Evolutionary conservation across 441 rosid genomes (phyloP), one percentile per base, ranked within the genome.

Genomic region (Gossypium davidsonii): DNA sequence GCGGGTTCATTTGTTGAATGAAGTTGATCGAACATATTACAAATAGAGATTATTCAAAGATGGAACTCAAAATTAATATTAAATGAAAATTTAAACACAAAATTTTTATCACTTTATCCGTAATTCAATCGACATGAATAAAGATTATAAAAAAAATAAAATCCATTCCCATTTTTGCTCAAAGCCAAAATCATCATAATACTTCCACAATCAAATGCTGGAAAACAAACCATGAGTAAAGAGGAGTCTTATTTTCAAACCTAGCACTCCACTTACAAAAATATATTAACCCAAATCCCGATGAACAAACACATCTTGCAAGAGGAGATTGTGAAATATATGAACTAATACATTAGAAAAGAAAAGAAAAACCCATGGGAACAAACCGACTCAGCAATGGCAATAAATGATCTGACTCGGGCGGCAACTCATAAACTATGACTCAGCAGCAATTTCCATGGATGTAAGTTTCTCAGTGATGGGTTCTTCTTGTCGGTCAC

Each of bases 381-480:
- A 5, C 15, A n/a, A 26, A 31, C 37, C 37, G 37, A 31, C 15
- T 20, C 62, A 17, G 74, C 37, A 25, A 60, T 66, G 59, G 58
- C 56, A 44, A 60, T 70, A 65, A n/a, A 69, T 63, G 68, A 44
- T 17, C n/a, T 14, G 58, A 39, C 26, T 23, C 44, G 21, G 62
- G 51, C 15, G 9, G n/a, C 4, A 46, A 12, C 8, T 34, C 39
- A 34, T 34, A 34, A 34, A 14, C 67, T 59, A 86, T 57, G 85
- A 82, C 63, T 81, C 81, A 1, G 85, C 76, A 2, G 84, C 85
- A 63, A 86, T 80, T 77, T 84, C 76, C 67, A 76, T 8, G 6
- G 84, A 15, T 1, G 76, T 17, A 26, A 67, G 46, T 0, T 73
- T 70, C 6, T 68, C 80, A 0, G 74, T 52, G 26, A 63, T 66